phyloP scores from a whole-genome alignment of 2,329 filamentous ascomycete species.

The Corynespora cassiicola region DNA sequence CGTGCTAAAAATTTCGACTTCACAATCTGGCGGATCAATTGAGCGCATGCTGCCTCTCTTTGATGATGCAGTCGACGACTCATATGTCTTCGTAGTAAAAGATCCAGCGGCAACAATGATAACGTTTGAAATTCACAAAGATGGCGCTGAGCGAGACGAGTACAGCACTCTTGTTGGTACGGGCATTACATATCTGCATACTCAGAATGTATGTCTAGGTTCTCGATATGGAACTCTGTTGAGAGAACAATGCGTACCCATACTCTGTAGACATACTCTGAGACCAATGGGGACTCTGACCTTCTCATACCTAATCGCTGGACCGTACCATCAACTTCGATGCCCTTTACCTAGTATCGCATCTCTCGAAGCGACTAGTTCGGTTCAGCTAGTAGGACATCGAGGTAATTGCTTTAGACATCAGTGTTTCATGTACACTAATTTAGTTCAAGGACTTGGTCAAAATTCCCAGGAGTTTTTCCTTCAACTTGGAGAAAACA shows the following conservation, averaged over 20 bases:
- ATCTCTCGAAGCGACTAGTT: background rate
- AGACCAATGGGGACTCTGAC: slow-evolving; percentile 39
- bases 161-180: background rate
- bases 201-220: slow-evolving; percentile 29
- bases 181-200: slow-evolving; percentile 34
- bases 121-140: background rate
- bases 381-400: slow-evolving; percentile 1
- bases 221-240: slow-evolving; percentile 38
- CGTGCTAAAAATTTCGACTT: slow-evolving; percentile 1
- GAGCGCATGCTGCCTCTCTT: background rate
- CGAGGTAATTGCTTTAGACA: slow-evolving; percentile 1
- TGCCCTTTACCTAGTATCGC: background rate
- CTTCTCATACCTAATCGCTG: slow-evolving; percentile 42
- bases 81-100: slow-evolving; percentile 14
- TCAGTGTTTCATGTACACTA: background rate
- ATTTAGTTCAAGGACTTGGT: slow-evolving; percentile 3
- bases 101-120: slow-evolving; percentile 16
- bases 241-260: slow-evolving; percentile 39
- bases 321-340: slow-evolving; percentile 20
- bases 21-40: slow-evolving; percentile 3
- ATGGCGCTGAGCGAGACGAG: background rate
- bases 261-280: slow-evolving; percentile 37
- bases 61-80: slow-evolving; percentile 6
- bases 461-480: slow-evolving; percentile 1
- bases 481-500: slow-evolving; percentile 50